Base-by-base conservation (phyloP, 345 rosid species). In the Acer campestre region DNA sequence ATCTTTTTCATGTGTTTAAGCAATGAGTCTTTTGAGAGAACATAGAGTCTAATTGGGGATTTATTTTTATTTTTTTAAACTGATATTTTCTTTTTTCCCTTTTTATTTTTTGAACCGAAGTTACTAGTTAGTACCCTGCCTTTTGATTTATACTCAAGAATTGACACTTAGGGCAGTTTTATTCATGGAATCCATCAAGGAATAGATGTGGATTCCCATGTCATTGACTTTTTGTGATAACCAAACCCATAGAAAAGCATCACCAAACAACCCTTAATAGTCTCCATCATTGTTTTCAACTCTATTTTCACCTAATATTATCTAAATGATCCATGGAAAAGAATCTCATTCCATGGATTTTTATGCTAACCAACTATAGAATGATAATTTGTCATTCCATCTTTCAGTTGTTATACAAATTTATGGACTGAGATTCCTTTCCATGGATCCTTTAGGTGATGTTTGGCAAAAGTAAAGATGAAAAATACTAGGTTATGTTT, bases 1-100 rank as follows among this genome's bases (percentile, higher is more conserved):
- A 25, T 18, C 59, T 17, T 73, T 73, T 73, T 61, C 68, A 16
- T 62, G n/a, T 44, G 46, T 71, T 71, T 18, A 18, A 9, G n/a
- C 59, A 29, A 13, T 53, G 4, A 4, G 5, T 70, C 44, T 51
- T 56, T 6, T 23, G 17, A 49, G 44, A 71, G 23, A 40, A 13
- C 0, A 14, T 58, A 12, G 49, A 12, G 53, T 6, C 27, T 10
- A 18, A 3, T 23, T 0, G 18, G n/a, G 31, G 40, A 17, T 53
- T 29, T 0, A 8, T 71, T 59, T 8, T 13, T 58, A 6, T 55
- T 56, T 1, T 22, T 58, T 4, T 58, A 20, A 18, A n/a, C 40
- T 68, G n/a, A 9, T 55, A 71, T 20, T 40, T 56, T 42, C 7
- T 8, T 11, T 49, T 11, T 20, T 22, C 38, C 16, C 8, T 9